Evolutionary conservation across 768 basidiomycete species (phyloP).

Genomic region (Tricholoma bakamatsutake): DNA sequence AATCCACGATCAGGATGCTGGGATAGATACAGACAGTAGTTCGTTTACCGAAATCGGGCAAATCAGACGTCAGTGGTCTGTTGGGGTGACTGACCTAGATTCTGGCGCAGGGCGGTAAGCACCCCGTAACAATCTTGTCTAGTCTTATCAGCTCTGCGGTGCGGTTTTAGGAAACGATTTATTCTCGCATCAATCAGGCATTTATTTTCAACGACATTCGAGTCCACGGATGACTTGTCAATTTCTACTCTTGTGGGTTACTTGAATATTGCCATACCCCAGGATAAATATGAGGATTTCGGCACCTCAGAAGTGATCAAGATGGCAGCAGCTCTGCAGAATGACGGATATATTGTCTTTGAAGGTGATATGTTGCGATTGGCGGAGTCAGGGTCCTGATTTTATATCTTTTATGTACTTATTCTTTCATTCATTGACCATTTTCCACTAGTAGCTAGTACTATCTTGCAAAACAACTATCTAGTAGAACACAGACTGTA

Average conservation of each 20-base stretch:
- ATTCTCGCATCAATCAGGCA: conserved; percentile 54
- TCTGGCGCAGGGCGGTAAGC: neutral
- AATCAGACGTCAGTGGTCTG: conserved; percentile 24
- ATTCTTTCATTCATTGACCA: too few species aligned
- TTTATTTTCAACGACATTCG: conserved; percentile 66
- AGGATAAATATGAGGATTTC: conserved; percentile 77
- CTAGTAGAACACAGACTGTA: too few species aligned
- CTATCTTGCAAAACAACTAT: too few species aligned
- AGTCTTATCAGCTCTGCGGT: conserved; percentile 1
- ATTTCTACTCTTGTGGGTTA: conserved; percentile 65
- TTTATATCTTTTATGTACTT: too few species aligned
- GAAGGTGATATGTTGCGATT: conserved; percentile 44
- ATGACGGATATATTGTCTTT: conserved; percentile 41
- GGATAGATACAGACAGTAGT: conserved; percentile 12
- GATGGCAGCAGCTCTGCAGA: conserved; percentile 40
- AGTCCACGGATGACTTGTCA: conserved; percentile 58
- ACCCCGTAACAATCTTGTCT: neutral
- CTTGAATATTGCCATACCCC: conserved; percentile 70
- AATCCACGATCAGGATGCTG: neutral
- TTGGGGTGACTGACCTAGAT: conserved; percentile 40
- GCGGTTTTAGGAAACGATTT: conserved; percentile 46
- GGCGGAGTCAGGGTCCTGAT: conserved; percentile 12
- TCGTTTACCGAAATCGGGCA: neutral
- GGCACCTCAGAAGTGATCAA: conserved; percentile 70
- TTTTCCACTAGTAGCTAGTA: too few species aligned